A percentile compares a stretch with the other conserved stretches of the same genome.
phyloP scores from a whole-genome alignment of 345 rosid genomes.

The Eucalyptus cloeziana region DNA sequence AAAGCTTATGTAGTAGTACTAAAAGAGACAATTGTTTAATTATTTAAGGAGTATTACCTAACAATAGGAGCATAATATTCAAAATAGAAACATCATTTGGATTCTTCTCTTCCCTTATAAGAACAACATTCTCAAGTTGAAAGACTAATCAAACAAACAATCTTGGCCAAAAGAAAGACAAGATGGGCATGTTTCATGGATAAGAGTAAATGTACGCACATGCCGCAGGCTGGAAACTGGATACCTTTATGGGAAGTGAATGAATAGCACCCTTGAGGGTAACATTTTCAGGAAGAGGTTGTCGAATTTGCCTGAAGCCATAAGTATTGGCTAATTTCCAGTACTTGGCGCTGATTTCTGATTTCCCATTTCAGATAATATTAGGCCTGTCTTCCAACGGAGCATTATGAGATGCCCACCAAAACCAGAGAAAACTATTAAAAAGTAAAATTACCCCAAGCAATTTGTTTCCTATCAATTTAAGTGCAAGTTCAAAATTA shows the following conservation, averaged over 20 bases:
- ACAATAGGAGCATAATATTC: not conserved
- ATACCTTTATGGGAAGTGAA: constrained; percentile 27
- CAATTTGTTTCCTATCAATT: not conserved
- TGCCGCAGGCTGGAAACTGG: not conserved
- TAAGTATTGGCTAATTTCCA: too few relatives aligned
- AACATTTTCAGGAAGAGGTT: constrained; percentile 48
- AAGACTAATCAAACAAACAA: not conserved
- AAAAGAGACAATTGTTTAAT: not conserved
- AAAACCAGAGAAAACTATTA: too few relatives aligned
- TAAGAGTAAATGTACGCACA: not conserved
- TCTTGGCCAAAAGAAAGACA: not conserved
- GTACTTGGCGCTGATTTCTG: too few relatives aligned
- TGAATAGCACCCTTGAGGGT: constrained; percentile 39
- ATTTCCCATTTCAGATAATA: too few relatives aligned
- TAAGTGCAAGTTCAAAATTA: not conserved
- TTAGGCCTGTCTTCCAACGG: too few relatives aligned
- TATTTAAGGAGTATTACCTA: not conserved
- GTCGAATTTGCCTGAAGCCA: too few relatives aligned
- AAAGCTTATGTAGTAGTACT: not conserved
- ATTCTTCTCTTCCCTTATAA: not conserved
- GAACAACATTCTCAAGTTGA: not conserved
- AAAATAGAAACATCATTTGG: not conserved
- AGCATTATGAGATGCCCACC: too few relatives aligned
- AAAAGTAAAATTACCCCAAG: too few relatives aligned
- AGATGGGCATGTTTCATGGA: not conserved